Percentiles rank a stretch among this genome's conserved stretches.
Evolutionary conservation across 2,329 filamentous ascomycete species (phyloP).

Genomic region (Xylaria hypoxylon): DNA sequence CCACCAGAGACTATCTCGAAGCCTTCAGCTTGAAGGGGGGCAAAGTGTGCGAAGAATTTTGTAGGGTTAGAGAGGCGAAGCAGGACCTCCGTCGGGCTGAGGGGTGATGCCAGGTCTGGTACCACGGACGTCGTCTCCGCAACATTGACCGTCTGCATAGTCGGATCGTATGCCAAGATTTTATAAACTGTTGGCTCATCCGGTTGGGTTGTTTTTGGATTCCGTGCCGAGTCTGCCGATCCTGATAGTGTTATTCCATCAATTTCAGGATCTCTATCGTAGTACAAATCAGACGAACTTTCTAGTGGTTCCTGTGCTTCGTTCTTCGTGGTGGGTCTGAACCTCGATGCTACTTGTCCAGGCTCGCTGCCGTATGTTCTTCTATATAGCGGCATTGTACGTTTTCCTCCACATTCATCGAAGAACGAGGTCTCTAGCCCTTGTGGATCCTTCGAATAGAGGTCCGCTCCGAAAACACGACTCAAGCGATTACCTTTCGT

Average conservation of each 20-base stretch:
- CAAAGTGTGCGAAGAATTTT: constrained; percentile 74
- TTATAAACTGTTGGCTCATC: constrained; percentile 63
- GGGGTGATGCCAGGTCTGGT: constrained; percentile 59
- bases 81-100: constrained; percentile 71
- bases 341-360: constrained; percentile 22
- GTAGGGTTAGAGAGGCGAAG: constrained; percentile 70
- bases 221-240: constrained; percentile 29
- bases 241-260: constrained; percentile 42
- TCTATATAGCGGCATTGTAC: constrained; percentile 53
- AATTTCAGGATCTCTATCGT: constrained; percentile 48
- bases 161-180: constrained; percentile 73
- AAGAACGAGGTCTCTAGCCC: constrained; percentile 62
- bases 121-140: constrained; percentile 71
- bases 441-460: constrained; percentile 59
- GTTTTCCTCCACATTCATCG: constrained; percentile 55
- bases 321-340: not conserved
- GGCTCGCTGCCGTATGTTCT: constrained; percentile 51
- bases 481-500: constrained; percentile 10
- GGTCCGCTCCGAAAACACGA: constrained; percentile 45
- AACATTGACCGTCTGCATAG: constrained; percentile 66
- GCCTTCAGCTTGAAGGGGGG: constrained; percentile 67
- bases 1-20: constrained; percentile 75
- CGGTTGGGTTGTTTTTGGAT: constrained; percentile 38
- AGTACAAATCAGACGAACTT: constrained; percentile 35
- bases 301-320: constrained; percentile 2